Conservation (phyloP, 2,329 filamentous ascomycete genomes). For the Tolypocladium paradoxum region DNA sequence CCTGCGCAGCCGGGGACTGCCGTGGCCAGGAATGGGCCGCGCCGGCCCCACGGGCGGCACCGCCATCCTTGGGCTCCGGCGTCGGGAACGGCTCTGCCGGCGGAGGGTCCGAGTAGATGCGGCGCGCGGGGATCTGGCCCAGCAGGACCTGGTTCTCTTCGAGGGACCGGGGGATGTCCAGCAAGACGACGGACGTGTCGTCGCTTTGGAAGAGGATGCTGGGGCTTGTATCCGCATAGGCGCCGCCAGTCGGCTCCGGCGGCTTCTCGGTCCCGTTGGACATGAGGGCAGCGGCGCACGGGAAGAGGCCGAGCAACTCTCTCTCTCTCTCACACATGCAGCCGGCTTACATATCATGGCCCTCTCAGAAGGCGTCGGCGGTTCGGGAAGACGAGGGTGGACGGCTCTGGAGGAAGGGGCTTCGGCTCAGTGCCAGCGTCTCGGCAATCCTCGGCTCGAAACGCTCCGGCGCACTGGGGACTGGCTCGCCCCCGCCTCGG, state of each 20-base stretch:
- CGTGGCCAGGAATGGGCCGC: constrained; percentile 18
- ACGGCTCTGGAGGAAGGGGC: not conserved
- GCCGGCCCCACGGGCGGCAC: not conserved
- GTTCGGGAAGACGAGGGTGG: not conserved
- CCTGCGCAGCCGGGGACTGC: constrained; percentile 32
- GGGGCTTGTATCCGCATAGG: not conserved
- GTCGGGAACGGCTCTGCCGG: constrained; percentile 35
- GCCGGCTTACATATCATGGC: not conserved
- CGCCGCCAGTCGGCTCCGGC: not conserved
- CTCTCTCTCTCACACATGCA: no score
- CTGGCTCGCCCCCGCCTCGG: not conserved
- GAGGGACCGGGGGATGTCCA: constrained; percentile 63
- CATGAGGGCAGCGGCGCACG: not conserved
- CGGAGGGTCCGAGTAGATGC: constrained; percentile 35
- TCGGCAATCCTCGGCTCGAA: constrained; percentile 10
- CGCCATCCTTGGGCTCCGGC: constrained; percentile 30
- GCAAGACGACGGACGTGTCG: constrained; percentile 38
- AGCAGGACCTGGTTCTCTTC: constrained; percentile 50
- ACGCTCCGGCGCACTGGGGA: not conserved
- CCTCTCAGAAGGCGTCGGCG: not conserved
- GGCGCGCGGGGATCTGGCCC: constrained; percentile 22
- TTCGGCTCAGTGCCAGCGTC: not conserved
- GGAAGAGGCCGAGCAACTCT: not conserved
- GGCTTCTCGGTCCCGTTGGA: not conserved
- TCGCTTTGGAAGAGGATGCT: constrained; percentile 22